A percentile compares a stretch with the other conserved stretches of the same genome.
phyloP scores from a whole-genome alignment of 345 rosid species.

The Psidium guajava region DNA sequence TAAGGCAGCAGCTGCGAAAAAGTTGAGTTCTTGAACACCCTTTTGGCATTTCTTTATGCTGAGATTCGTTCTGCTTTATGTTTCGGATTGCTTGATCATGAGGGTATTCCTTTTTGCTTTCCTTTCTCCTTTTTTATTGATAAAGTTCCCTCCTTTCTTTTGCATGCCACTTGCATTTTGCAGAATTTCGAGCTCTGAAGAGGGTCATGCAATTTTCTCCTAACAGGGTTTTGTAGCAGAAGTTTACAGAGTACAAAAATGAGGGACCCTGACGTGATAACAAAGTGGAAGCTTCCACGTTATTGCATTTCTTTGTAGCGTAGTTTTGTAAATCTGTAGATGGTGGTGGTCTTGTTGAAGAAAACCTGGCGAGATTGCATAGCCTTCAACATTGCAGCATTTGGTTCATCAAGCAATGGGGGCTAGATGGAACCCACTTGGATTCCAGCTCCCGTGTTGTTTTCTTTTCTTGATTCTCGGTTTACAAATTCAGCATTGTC shows the following conservation, averaged over 20 bases:
- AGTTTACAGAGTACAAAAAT: conserved; percentile 13
- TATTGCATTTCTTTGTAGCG: conserved; percentile 21
- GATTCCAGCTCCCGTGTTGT: conserved; percentile 44
- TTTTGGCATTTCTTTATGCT: conserved; percentile 2
- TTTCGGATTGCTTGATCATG: conserved; percentile 38
- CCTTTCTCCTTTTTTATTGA: too few relatives aligned
- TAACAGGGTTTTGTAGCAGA: conserved; percentile 19
- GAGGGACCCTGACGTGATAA: conserved; percentile 52
- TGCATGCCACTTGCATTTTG: neutral
- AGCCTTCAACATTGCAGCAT: conserved; percentile 33
- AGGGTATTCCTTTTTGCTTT: conserved; percentile 25
- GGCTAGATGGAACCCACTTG: conserved; percentile 60
- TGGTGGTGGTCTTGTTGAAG: neutral
- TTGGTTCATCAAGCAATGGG: conserved; percentile 49
- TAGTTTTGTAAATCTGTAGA: conserved; percentile 1
- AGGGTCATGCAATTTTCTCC: conserved; percentile 9
- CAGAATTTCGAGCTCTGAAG: conserved; percentile 19
- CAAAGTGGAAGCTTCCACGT: conserved; percentile 3
- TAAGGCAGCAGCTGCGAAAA: neutral
- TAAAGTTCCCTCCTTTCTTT: conserved; percentile 3
- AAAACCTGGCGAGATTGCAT: conserved; percentile 63
- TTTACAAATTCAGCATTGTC: conserved; percentile 31
- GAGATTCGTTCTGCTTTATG: conserved; percentile 5
- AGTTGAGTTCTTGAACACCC: neutral
- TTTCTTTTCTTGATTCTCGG: conserved; percentile 27